These are phyloP conservation scores for Cladosporium halotolerans DNA, from an alignment of 2,329 filamentous ascomycete species.

Conservation along the genomic window DNA sequence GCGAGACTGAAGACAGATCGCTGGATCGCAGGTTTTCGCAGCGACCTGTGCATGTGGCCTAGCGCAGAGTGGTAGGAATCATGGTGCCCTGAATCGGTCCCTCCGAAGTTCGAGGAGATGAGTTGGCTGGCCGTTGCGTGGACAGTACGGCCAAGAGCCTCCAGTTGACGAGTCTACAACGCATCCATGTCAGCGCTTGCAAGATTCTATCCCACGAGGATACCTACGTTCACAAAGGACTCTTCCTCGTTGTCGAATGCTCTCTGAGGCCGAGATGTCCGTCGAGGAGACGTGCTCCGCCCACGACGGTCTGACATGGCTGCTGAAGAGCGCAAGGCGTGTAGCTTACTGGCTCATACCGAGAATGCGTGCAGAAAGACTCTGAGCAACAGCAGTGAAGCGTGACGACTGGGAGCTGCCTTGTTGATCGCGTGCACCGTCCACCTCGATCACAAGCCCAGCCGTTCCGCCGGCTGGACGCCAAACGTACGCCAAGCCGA, in stretches of 20 bases:
- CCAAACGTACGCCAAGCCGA: no score
- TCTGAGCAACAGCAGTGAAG: neutral
- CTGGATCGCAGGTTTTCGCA: slow-evolving; percentile 77
- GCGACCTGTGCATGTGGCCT: slow-evolving; percentile 80
- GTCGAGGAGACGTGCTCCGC: slow-evolving; percentile 25
- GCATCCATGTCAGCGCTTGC: neutral
- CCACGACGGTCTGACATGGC: slow-evolving; percentile 23
- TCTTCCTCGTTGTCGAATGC: slow-evolving; percentile 10
- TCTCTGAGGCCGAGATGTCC: neutral
- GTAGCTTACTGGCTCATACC: neutral
- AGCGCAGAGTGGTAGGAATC: slow-evolving; percentile 79
- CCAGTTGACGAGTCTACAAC: slow-evolving; percentile 71
- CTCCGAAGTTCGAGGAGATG: slow-evolving; percentile 48
- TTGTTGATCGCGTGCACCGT: neutral
- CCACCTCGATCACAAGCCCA: neutral
- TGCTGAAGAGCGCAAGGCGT: neutral
- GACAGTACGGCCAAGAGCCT: slow-evolving; percentile 90
- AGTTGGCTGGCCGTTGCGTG: slow-evolving; percentile 88
- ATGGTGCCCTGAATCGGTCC: slow-evolving; percentile 33
- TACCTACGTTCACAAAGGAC: slow-evolving; percentile 5
- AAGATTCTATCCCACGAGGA: neutral
- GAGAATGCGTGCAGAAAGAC: neutral
- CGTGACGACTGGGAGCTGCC: neutral
- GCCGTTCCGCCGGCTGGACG: neutral
- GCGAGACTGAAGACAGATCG: slow-evolving; percentile 87